phyloP scores from a whole-genome alignment of 2,329 filamentous ascomycete species.

The Stemphylium beticola region DNA sequence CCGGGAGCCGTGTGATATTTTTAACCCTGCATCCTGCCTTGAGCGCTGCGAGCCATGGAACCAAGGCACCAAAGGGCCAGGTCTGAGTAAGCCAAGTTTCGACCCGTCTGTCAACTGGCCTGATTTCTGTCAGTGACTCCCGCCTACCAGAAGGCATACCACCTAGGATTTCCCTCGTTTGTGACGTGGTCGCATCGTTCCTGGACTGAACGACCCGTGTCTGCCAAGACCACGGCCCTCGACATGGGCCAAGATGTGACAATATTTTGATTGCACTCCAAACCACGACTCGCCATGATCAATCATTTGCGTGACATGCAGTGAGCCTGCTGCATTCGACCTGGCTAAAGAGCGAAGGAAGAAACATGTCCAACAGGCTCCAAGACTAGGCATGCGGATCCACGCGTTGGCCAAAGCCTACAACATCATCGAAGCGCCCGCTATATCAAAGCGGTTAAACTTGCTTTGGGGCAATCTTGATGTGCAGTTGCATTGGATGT shows the following conservation, averaged over 20 bases:
- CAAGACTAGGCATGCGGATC: conserved; percentile 7
- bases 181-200: conserved; percentile 2
- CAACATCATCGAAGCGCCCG: conserved; percentile 12
- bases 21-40: conserved; percentile 3
- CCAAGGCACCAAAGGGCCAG: neutral
- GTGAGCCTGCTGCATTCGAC: conserved; percentile 14
- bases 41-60: conserved; percentile 3
- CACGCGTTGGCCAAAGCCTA: conserved; percentile 10
- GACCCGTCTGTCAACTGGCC: conserved; percentile 1
- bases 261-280: conserved; percentile 20
- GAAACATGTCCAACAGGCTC: conserved; percentile 31
- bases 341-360: conserved; percentile 21
- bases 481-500: neutral
- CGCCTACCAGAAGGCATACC: neutral
- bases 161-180: conserved; percentile 2
- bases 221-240: conserved; percentile 13
- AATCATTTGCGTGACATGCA: conserved; percentile 8
- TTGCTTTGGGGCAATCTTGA: neutral
- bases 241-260: conserved; percentile 9
- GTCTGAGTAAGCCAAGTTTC: conserved; percentile 18
- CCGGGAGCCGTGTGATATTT: conserved; percentile 13
- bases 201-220: neutral
- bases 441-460: conserved; percentile 9
- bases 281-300: conserved; percentile 14
- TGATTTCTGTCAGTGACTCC: conserved; percentile 1